Conservation (phyloP, 371 early-diverging fungal species). For the Mucor circinelloides region DNA sequence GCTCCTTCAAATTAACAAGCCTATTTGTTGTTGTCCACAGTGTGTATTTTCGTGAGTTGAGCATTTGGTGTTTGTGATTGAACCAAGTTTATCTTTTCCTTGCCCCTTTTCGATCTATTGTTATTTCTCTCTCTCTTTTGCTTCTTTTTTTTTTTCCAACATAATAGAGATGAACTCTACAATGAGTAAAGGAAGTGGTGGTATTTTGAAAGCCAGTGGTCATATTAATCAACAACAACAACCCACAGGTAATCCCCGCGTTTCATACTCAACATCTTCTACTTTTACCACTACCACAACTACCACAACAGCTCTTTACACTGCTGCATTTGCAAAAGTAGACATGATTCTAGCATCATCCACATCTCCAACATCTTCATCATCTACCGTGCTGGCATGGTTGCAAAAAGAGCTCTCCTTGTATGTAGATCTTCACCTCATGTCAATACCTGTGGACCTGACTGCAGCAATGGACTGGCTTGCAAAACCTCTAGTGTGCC, state of each 20-base stretch:
- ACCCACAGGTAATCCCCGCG: neutral
- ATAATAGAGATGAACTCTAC: neutral
- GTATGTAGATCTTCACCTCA: conserved; percentile 30
- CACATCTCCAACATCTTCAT: neutral
- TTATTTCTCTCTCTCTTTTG: neutral
- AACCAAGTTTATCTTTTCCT: neutral
- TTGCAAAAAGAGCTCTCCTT: conserved; percentile 34
- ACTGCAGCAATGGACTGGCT: conserved; percentile 13
- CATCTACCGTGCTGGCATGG: conserved; percentile 47
- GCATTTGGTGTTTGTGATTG: conserved; percentile 2
- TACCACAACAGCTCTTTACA: neutral
- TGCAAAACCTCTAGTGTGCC: conserved; percentile 28
- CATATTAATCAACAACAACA: neutral
- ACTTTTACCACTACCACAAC: neutral
- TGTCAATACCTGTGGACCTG: conserved; percentile 19
- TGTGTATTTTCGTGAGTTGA: conserved; percentile 4
- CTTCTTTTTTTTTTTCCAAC: neutral
- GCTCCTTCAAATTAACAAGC: conserved; percentile 2
- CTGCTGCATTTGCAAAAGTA: neutral
- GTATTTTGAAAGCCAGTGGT: conserved; percentile 7
- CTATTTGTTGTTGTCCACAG: neutral
- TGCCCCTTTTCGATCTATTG: neutral
- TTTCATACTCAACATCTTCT: conserved; percentile 9
- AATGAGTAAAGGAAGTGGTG: conserved; percentile 1
- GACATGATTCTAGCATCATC: neutral